phyloP scores from a whole-genome alignment of 202 grass and related monocot species.

The Digitaria exilis region DNA sequence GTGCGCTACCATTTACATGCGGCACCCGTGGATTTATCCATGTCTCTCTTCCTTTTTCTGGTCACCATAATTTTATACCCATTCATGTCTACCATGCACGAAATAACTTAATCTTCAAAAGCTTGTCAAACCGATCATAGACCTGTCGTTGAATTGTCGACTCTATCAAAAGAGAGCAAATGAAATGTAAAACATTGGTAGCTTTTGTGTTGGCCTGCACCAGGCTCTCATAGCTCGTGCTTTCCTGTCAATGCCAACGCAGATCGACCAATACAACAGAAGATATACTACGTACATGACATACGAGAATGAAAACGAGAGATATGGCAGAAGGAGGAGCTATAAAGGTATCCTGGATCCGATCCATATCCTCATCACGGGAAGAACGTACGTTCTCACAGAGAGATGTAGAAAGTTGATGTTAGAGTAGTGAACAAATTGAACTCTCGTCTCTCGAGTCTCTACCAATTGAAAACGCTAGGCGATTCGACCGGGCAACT shows the following conservation, averaged over 20 bases:
- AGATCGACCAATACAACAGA: background rate
- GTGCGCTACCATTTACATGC: background rate
- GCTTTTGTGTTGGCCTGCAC: background rate
- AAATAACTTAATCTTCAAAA: background rate
- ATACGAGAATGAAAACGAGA: background rate
- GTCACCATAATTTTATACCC: background rate
- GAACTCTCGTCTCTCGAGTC: background rate
- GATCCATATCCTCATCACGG: background rate
- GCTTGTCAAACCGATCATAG: background rate
- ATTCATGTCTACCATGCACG: background rate
- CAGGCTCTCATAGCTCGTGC: background rate
- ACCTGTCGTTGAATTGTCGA: background rate
- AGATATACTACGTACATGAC: background rate
- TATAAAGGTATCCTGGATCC: background rate
- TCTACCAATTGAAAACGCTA: background rate
- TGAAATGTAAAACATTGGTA: background rate
- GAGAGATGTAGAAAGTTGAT: background rate
- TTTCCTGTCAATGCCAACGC: background rate
- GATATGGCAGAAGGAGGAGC: background rate
- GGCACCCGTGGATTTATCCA: background rate
- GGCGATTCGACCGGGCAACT: background rate
- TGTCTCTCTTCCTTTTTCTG: background rate
- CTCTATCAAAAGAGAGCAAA: background rate
- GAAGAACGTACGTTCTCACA: background rate
- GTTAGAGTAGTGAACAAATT: background rate